A percentile compares a stretch with the other conserved stretches of the same genome.
phyloP scores from a whole-genome alignment of 805 yeast genomes.

The Teunomyces kruisii region DNA sequence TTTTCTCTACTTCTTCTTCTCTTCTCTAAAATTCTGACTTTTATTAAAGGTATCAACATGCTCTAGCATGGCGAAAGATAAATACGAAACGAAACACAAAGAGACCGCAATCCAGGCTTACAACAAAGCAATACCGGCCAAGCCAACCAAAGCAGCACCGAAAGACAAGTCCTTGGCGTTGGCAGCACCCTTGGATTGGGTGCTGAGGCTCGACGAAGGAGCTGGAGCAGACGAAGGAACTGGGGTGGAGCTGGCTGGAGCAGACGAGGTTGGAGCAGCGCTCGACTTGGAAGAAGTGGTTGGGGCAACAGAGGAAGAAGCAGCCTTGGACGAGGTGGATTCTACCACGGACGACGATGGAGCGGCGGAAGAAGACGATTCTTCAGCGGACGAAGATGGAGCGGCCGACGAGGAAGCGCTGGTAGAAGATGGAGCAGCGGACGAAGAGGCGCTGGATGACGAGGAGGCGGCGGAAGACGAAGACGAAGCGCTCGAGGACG shows the following conservation, averaged over 20 bases:
- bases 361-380: conserved; percentile 7
- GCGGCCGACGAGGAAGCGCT: conserved; percentile 5
- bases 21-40: neutral
- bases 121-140: conserved; percentile 23
- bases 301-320: conserved; percentile 5
- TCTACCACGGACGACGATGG: conserved; percentile 7
- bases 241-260: conserved; percentile 7
- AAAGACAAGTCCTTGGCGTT: conserved; percentile 18
- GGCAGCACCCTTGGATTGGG: conserved; percentile 14
- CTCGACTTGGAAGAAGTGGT: conserved; percentile 6
- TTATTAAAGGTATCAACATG: neutral
- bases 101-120: conserved; percentile 6
- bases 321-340: too few species aligned
- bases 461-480: conserved; percentile 6
- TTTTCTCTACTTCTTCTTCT: too few species aligned
- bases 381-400: conserved; percentile 6
- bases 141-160: conserved; percentile 26
- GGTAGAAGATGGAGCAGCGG: conserved; percentile 9
- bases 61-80: too few species aligned
- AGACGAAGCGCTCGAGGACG: conserved; percentile 2
- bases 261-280: conserved; percentile 8
- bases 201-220: conserved; percentile 2
- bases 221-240: neutral
- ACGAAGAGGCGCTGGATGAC: conserved; percentile 2
- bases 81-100: neutral